Percentiles rank a stretch among this genome's conserved stretches.
Conservation (phyloP, 192 early-diverging fungal genomes). For the Backusella luteola region DNA sequence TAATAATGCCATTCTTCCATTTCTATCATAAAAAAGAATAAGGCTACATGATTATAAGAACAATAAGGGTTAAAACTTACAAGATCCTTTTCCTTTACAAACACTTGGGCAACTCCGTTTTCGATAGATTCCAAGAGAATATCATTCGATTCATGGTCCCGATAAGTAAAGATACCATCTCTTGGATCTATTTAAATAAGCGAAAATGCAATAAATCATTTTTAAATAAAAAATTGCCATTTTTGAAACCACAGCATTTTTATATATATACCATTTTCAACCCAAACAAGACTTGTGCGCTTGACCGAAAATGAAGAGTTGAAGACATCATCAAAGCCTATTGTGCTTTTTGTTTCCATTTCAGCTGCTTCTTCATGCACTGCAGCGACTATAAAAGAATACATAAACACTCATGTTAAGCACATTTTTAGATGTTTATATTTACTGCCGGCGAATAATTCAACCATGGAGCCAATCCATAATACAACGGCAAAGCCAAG, state of each 20-base stretch:
- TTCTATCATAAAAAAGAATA: background rate
- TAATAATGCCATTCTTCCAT: conserved; percentile 1
- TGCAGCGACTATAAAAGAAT: conserved; percentile 7
- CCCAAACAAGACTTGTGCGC: conserved; percentile 19
- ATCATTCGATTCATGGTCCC: conserved; percentile 24
- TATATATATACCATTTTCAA: conserved; percentile 18
- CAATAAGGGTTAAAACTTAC: background rate
- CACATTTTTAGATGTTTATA: background rate
- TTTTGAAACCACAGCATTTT: background rate
- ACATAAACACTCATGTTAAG: background rate
- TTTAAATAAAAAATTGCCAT: background rate
- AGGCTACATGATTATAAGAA: too few relatives aligned
- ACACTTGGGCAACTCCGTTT: conserved; percentile 18
- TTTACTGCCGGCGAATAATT: conserved; percentile 7
- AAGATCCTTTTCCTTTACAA: conserved; percentile 31
- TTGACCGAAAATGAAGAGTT: conserved; percentile 15
- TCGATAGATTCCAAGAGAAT: conserved; percentile 32
- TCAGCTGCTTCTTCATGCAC: conserved; percentile 5
- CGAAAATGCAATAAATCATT: background rate
- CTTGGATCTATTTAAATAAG: conserved; percentile 16
- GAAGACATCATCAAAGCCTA: conserved; percentile 24
- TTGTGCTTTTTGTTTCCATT: background rate
- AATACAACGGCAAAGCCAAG: conserved; percentile 16
- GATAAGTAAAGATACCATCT: conserved; percentile 35
- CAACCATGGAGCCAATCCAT: conserved; percentile 25